These are phyloP conservation scores for Amaranthus cruentus DNA, from an alignment of 148 eudicot genomes.

Conservation along the genomic window DNA sequence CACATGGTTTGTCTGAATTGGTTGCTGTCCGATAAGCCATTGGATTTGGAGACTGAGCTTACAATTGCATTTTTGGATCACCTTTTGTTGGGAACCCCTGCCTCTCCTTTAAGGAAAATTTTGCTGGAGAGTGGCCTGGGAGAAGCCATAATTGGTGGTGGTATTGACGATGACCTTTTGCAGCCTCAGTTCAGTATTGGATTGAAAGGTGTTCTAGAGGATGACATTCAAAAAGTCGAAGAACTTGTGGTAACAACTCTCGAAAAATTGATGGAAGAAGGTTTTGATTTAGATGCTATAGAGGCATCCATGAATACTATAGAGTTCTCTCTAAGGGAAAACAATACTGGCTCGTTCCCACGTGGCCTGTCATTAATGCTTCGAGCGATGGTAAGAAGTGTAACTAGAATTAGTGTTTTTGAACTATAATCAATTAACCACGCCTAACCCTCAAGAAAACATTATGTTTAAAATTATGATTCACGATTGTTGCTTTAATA, in stretches of 20 bases:
- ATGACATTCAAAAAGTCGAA: constrained; percentile 83
- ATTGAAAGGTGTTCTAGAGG: constrained; percentile 82
- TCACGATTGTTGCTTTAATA: not conserved
- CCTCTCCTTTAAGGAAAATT: constrained; percentile 91
- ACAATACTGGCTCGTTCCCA: constrained; percentile 96
- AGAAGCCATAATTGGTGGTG: constrained; percentile 95
- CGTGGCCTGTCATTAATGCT: constrained; percentile 96
- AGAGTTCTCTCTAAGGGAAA: constrained; percentile 92
- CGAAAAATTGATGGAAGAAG: constrained; percentile 61
- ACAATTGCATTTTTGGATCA: constrained; percentile 80
- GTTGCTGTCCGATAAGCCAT: constrained; percentile 81
- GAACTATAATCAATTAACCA: not conserved
- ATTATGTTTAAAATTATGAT: not conserved
- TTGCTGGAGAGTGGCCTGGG: constrained; percentile 94
- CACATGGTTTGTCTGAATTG: constrained; percentile 98
- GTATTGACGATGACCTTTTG: constrained; percentile 83
- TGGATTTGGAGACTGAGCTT: constrained; percentile 92
- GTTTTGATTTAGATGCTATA: constrained; percentile 82
- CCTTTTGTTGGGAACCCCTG: constrained; percentile 92
- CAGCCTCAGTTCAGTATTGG: constrained; percentile 95
- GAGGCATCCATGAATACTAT: constrained; percentile 99
- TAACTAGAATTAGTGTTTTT: not conserved
- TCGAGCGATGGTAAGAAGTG: constrained; percentile 68
- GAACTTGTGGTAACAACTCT: constrained; percentile 63
- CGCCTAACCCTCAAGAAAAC: not conserved